phyloP scores from a whole-genome alignment of 768 basidiomycete species.

The Serendipita sp. region DNA sequence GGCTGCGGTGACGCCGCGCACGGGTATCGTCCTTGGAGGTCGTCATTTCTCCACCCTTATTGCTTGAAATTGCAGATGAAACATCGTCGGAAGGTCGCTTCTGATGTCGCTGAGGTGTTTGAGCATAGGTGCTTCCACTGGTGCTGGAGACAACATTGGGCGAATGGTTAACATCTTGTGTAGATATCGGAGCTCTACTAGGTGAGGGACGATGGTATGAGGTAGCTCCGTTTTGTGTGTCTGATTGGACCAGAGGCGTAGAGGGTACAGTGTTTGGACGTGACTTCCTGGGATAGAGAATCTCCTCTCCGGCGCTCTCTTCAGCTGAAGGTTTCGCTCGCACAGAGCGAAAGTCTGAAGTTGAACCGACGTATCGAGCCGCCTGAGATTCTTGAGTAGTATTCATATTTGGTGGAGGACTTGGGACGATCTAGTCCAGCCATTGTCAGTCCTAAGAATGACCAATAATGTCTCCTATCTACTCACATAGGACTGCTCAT shows the following conservation, averaged over 20 bases:
- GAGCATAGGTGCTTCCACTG: neutral
- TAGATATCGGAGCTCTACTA: neutral
- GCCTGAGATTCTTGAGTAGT: constrained; percentile 14
- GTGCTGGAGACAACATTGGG: neutral
- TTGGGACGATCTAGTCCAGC: neutral
- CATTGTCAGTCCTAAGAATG: constrained; percentile 7
- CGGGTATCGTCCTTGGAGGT: constrained; percentile 26
- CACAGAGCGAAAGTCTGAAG: constrained; percentile 4
- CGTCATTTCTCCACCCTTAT: constrained; percentile 10
- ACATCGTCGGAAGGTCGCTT: constrained; percentile 72
- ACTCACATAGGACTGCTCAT: constrained; percentile 30
- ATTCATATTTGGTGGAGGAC: constrained; percentile 26
- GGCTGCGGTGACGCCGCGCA: constrained; percentile 53
- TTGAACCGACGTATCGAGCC: neutral
- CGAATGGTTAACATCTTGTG: neutral
- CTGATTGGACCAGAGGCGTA: constrained; percentile 11
- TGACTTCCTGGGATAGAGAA: constrained; percentile 54
- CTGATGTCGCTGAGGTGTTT: constrained; percentile 30
- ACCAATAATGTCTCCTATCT: constrained; percentile 12
- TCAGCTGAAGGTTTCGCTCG: constrained; percentile 38
- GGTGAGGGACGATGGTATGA: constrained; percentile 10
- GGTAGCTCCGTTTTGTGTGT: neutral
- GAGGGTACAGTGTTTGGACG: constrained; percentile 16
- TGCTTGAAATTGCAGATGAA: constrained; percentile 15
- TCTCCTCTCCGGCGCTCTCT: constrained; percentile 80